Conservation (phyloP, 2,329 filamentous ascomycete genomes). For the Penicillium paneum region DNA sequence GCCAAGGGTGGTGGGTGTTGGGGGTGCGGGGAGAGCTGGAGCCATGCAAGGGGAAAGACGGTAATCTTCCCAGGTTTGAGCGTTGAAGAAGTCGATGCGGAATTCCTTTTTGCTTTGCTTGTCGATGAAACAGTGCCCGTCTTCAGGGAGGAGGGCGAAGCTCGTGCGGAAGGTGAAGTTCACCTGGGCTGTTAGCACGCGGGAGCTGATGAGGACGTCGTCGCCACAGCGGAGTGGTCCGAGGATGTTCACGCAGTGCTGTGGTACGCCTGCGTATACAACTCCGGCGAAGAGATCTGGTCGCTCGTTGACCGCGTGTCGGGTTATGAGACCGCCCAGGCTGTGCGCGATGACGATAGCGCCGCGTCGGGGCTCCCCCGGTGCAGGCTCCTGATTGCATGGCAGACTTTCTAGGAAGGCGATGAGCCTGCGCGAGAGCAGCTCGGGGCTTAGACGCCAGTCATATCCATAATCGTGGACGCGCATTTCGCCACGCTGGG, state of each 20-base stretch:
- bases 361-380: conserved; percentile 58
- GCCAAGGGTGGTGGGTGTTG: conserved; percentile 40
- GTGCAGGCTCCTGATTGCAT: conserved; percentile 57
- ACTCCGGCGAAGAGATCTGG: conserved; percentile 85
- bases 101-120: conserved; percentile 76
- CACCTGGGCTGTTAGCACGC: conserved; percentile 80
- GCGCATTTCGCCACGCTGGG: conserved; percentile 65
- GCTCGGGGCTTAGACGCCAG: conserved; percentile 80
- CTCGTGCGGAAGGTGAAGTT: conserved; percentile 89
- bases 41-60: conserved; percentile 73
- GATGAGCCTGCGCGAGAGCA: conserved; percentile 69
- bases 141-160: conserved; percentile 79
- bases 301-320: conserved; percentile 79
- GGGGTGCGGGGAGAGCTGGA: conserved; percentile 58
- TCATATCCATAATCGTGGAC: conserved; percentile 93
- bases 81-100: conserved; percentile 77
- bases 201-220: conserved; percentile 82
- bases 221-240: conserved; percentile 90
- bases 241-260: conserved; percentile 85
- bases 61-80: conserved; percentile 74
- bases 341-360: conserved; percentile 81
- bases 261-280: conserved; percentile 78
- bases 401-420: conserved; percentile 70
- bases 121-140: conserved; percentile 84
- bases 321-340: conserved; percentile 80